phyloP scores from a whole-genome alignment of 2,329 filamentous ascomycete genomes.

The Dactylellina drechsleri region DNA sequence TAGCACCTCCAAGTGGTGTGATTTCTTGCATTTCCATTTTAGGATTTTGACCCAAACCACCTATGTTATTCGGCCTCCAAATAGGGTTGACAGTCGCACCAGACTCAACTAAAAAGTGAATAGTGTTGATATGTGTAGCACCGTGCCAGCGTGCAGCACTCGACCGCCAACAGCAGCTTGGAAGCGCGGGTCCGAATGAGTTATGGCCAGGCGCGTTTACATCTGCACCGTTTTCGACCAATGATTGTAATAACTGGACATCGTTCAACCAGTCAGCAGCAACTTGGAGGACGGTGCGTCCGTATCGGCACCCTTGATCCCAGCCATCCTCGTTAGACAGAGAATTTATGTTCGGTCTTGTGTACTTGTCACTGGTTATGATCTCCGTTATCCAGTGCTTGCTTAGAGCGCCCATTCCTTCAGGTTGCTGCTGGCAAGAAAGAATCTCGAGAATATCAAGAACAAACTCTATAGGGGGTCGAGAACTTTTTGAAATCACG shows the following conservation, averaged over 20 bases:
- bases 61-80: neutral
- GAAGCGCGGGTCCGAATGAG: slow-evolving; percentile 17
- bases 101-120: slow-evolving; percentile 17
- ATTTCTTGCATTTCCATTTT: no score
- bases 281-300: slow-evolving; percentile 28
- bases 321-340: neutral
- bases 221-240: slow-evolving; percentile 6
- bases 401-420: no score
- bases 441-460: no score
- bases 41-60: no score
- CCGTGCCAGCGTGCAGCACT: neutral
- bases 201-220: neutral
- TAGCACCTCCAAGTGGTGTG: slow-evolving; percentile 13
- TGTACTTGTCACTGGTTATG: no score
- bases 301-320: neutral
- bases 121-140: slow-evolving; percentile 7
- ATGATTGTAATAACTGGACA: neutral
- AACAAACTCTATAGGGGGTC: no score
- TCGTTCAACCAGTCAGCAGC: slow-evolving; percentile 22
- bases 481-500: no score
- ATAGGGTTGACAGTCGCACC: slow-evolving; percentile 21
- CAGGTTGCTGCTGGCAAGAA: no score
- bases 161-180: slow-evolving; percentile 18
- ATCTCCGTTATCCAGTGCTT: no score
- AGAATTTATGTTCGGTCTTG: neutral